A percentile compares a stretch with the other conserved stretches of the same genome.
Conservation (phyloP, 2,329 filamentous ascomycete genomes). For the Chrysoporthe deuterocubensis region DNA sequence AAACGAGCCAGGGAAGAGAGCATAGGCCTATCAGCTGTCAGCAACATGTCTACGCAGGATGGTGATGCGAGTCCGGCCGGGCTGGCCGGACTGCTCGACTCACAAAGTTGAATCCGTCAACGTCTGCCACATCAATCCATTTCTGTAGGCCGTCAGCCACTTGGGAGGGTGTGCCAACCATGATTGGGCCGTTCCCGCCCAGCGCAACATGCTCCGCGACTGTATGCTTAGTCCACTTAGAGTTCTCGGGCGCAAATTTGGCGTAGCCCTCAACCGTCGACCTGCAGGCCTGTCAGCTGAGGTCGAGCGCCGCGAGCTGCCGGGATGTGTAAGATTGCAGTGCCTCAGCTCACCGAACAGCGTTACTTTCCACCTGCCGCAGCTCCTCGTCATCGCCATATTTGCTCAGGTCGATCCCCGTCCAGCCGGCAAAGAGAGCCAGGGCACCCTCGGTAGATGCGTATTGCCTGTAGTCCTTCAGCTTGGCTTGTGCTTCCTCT, state of each 20-base stretch:
- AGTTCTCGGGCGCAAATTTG: conserved; percentile 24
- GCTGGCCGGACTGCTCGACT: conserved; percentile 13
- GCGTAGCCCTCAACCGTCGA: conserved; percentile 32
- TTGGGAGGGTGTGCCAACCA: conserved; percentile 66
- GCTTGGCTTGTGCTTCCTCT: conserved; percentile 68
- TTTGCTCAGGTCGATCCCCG: conserved; percentile 54
- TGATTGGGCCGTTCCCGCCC: conserved; percentile 67
- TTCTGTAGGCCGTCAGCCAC: conserved; percentile 70
- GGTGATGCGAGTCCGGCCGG: background rate
- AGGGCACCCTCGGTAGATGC: conserved; percentile 67
- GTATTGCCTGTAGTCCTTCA: conserved; percentile 63
- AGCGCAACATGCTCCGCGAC: conserved; percentile 70
- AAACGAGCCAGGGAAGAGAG: conserved; percentile 61
- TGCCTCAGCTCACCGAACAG: conserved; percentile 40
- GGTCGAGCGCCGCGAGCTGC: too few species aligned
- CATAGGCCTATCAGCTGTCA: conserved; percentile 43
- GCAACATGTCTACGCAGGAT: background rate
- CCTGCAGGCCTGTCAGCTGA: background rate
- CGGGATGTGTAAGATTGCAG: conserved; percentile 4
- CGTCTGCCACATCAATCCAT: conserved; percentile 70
- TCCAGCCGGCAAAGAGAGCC: conserved; percentile 76
- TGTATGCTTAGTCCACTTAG: conserved; percentile 74
- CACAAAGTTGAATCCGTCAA: conserved; percentile 76
- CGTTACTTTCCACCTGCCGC: conserved; percentile 45
- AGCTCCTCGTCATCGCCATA: conserved; percentile 46